phyloP scores from a whole-genome alignment of 2,329 filamentous ascomycete species.

The Botryotinia convoluta region DNA sequence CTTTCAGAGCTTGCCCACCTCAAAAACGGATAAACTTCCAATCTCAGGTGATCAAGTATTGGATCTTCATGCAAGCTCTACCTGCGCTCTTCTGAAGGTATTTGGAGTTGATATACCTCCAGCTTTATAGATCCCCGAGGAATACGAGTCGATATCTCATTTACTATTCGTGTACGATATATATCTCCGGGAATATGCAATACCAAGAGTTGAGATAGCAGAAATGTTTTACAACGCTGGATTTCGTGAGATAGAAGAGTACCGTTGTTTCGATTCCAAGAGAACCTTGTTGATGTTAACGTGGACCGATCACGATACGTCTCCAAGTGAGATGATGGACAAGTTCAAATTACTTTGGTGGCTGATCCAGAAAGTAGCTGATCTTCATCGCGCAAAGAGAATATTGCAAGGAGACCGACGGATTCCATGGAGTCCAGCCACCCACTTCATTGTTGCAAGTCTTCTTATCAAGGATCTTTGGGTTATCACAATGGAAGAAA shows the following conservation, averaged over 20 bases:
- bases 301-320: neutral
- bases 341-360: neutral
- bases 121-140: neutral
- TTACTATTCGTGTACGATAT: too few species aligned
- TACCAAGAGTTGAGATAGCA: too few species aligned
- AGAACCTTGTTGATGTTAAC: too few species aligned
- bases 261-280: too few species aligned
- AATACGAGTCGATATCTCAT: too few species aligned
- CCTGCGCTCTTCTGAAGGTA: neutral
- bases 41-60: neutral
- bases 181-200: too few species aligned
- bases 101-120: neutral
- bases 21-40: neutral
- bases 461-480: neutral
- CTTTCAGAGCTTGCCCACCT: too few species aligned
- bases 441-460: neutral
- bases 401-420: neutral
- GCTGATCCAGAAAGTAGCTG: neutral
- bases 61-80: neutral
- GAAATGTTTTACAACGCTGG: too few species aligned
- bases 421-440: neutral
- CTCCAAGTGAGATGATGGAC: neutral
- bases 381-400: neutral
- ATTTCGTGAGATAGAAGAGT: too few species aligned
- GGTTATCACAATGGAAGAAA: neutral